Evolutionary conservation across 2,329 filamentous ascomycete genomes (phyloP), one percentile per base, ranked within the genome.

Genomic region (Xylaria digitata): DNA sequence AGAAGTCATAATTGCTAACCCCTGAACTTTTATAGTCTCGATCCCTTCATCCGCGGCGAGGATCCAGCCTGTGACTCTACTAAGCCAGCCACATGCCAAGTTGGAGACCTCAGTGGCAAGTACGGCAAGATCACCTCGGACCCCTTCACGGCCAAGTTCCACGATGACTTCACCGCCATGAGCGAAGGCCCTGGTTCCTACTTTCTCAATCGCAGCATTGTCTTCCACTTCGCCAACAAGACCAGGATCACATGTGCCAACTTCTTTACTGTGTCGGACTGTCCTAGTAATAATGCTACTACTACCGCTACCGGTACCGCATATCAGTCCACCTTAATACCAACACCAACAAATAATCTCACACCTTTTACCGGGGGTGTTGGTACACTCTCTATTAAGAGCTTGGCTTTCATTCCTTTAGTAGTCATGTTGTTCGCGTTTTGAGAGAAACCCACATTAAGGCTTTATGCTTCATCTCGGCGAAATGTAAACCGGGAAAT

Each of bases 61-160:
- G 79, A 78, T 1, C 82, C 88, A 4, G 73, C 84, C 5, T 95
- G 92, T 80, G 83, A 93, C 74, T 43, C 80, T 11, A 72, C 76
- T 9, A 75, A 80, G 6, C 89, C 89, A 7, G 79, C 86, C 68
- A 89, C 87, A 9, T 96, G 92, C 81, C 88, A 95, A 79, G 87
- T 92, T 11, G 92, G 92, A 70, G 92, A 95, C 77, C 82, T 94
- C 63, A 86, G 87, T 72, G 92, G 92, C 75, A 95, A 95, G 81
- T 82, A 90, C 74, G 91, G 91, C 68, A 83, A 83, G 67, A 85
- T 92, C 73, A 82, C 78, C 30, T 77, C 78, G 32, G 83, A 84
- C 69, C 80, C 84, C 13, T 89, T 84, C 75, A 75, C 76, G 32
- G 78, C 77, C 62, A 80, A 78, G 55, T 91, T 87, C 79, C 75